Evolutionary conservation across 192 early-diverging fungal genomes (phyloP), one percentile per base, ranked within the genome.

Genomic region (Umbelopsis sp.): DNA sequence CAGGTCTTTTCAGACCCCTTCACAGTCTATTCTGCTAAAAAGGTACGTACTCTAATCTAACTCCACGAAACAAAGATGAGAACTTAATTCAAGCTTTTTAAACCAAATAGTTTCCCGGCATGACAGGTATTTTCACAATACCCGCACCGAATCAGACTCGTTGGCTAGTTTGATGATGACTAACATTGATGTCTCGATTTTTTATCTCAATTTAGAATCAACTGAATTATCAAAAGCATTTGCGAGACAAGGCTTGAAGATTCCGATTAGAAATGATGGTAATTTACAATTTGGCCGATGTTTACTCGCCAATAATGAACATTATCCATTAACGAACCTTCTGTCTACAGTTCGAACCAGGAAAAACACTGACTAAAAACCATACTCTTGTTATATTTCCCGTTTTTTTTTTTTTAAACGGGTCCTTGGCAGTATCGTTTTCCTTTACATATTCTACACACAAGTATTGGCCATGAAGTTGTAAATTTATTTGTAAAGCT

Each of bases 21-120:
- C 66, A 91, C 89, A 22, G 92, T 93, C 46, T 93, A 86, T 70
- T 93, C 92, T 9, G 89, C 90, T 21, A 93, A 93, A 79, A 91
- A 91, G 67, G 76, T 78, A 78, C 64, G 21, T 21, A 13, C 15
- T 3, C 21, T 66, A 18, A 49, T 50, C 27, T 71, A 15, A 7
- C 21, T 68, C 2, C 2, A 52, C 35, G 47, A 51, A 30, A 48
- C 22, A 37, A 49, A 30, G 64, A 15, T 66, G 23, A 64, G 16
- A 20, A 41, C 37, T 10, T 41, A 41, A 41, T n/a, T n/a, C n/a
- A 30, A 30, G 3, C 1, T 30, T 3, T 3, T 3, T 30, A 1
- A 1, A 30, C 27, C 16, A 5, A 3, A 69, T 46, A 73, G 68
- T 93, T 91, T 68, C 92, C 92, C 0, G 92, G 92, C 55, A 93